Evolutionary conservation across 306 rosid species (phyloP).

Genomic region (Ceratonia siliqua): DNA sequence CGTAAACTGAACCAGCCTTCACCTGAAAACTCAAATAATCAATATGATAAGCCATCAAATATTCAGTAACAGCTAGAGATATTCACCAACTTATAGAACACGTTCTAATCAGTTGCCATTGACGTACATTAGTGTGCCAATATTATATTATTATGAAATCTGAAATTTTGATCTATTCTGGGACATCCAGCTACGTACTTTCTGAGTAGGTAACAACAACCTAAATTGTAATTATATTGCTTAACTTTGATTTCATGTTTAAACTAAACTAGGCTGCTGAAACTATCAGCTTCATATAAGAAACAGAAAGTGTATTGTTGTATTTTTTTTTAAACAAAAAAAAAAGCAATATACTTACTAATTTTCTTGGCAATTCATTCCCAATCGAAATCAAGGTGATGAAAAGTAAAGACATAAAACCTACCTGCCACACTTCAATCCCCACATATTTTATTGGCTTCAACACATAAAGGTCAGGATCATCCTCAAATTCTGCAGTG

Average conservation of each 20-base stretch:
- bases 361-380: not conserved
- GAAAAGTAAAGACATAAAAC: conserved; percentile 16
- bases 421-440: conserved; percentile 98
- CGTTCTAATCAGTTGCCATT: not conserved
- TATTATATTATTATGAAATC: not conserved
- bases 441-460: conserved; percentile 93
- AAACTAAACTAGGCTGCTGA: not conserved
- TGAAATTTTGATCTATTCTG: not conserved
- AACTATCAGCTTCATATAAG: not conserved
- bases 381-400: conserved; percentile 15
- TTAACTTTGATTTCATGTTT: not conserved
- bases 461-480: conserved; percentile 82
- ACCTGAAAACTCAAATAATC: conserved; percentile 59
- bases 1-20: conserved; percentile 92
- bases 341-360: not conserved
- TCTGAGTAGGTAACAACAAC: not conserved
- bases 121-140: not conserved
- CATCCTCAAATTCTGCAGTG: conserved; percentile 87
- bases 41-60: conserved; percentile 22
- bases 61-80: conserved; percentile 22
- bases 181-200: not conserved
- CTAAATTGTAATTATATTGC: not conserved
- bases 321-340: too few species aligned
- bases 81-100: not conserved
- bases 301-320: not conserved